Percentiles rank a stretch among this genome's conserved stretches.
phyloP scores from a whole-genome alignment of 2,329 filamentous ascomycete genomes.

The Fusarium caatingaense region DNA sequence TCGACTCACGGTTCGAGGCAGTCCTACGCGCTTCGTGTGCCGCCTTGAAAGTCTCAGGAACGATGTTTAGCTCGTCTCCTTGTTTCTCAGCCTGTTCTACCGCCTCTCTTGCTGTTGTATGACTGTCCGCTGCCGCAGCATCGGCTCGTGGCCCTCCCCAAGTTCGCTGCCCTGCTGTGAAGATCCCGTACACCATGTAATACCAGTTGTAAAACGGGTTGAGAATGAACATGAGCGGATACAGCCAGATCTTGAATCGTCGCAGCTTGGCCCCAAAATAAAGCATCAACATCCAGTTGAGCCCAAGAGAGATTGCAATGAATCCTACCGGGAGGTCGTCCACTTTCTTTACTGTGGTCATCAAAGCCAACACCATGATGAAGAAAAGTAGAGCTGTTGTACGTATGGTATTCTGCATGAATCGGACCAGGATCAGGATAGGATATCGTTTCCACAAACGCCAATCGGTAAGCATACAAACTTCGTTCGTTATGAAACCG shows the following conservation, averaged over 20 bases:
- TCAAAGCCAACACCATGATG: constrained; percentile 87
- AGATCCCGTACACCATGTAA: constrained; percentile 97
- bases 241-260: constrained; percentile 93
- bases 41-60: constrained; percentile 84
- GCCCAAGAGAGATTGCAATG: constrained; percentile 88
- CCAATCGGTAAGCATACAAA: constrained; percentile 96
- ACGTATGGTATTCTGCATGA: constrained; percentile 96
- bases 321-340: constrained; percentile 89
- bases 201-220: constrained; percentile 99
- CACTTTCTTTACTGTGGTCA: constrained; percentile 84
- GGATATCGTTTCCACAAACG: constrained; percentile 93
- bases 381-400: constrained; percentile 95
- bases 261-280: constrained; percentile 91
- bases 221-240: constrained; percentile 93
- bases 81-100: constrained; percentile 81
- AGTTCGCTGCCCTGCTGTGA: constrained; percentile 91
- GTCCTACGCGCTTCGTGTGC: constrained; percentile 62
- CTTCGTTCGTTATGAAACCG: constrained; percentile 97
- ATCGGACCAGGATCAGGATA: constrained; percentile 83
- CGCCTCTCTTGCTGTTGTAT: constrained; percentile 83
- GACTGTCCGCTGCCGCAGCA: constrained; percentile 80
- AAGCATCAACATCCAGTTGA: constrained; percentile 96
- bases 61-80: constrained; percentile 90
- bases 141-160: constrained; percentile 96
- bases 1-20: constrained; percentile 46